Base-by-base conservation (phyloP, 2,329 filamentous ascomycete genomes). In the Beauveria varroae region DNA sequence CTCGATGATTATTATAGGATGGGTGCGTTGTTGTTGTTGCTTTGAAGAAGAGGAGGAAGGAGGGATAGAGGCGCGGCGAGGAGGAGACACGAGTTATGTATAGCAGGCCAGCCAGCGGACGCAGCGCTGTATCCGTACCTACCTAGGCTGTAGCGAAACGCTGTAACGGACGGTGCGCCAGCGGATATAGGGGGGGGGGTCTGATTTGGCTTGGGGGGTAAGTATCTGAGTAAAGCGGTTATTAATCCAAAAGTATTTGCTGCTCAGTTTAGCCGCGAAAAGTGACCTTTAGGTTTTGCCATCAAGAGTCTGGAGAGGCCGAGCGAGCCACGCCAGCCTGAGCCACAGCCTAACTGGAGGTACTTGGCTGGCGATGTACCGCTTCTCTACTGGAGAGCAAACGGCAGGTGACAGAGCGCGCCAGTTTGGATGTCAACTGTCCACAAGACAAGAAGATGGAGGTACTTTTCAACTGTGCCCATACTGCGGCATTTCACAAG, bases 1-100 rank as follows among this genome's bases (percentile, higher is more conserved):
- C 81, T 82, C 75, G 74, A 74, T 78, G 71, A 71, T 74, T 78
- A 76, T 75, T 72, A 74, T 78, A 74, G 74, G 78, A 71, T 79
- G 78, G 75, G 73, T 76, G 63, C 70, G 71, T 75, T 76, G 73
- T 77, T 80, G 74, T 75, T 80, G 76, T 79, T 81, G 76, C 73
- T 78, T 78, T 76, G 63, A 67, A 41, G 52, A 52, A 60, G 57
- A 70, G 65, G 69, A 73, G 71, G 63, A 66, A 70, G 67, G 68
- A 73, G 71, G 73, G 58, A 72, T 68, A 72, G 58, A 72, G 68
- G 65, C 64, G 68, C 65, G 65, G 63, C 54, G 63, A 62, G 58
- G 50, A 46, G 34, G 49, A 41, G 20, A 50, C 14, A 43, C 64
- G 65, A 66, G 65, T 63, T 67, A 65, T 62, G 63, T 62, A 62